phyloP scores from a whole-genome alignment of 2,329 filamentous ascomycete genomes.

The Phyllosticta citriasiana region DNA sequence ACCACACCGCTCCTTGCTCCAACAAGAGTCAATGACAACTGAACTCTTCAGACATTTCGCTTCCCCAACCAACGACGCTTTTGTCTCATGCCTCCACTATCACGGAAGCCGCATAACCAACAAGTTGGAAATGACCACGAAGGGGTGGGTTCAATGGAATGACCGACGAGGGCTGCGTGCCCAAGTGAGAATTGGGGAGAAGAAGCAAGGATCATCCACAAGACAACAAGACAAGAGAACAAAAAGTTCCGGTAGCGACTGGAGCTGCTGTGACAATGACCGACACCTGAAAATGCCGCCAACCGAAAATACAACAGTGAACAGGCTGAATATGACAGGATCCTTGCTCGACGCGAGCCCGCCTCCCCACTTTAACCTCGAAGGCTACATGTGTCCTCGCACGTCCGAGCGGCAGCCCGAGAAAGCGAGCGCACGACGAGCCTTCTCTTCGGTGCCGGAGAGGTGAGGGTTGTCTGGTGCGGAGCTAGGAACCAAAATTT shows the following conservation, averaged over 20 bases:
- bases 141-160: neutral
- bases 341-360: neutral
- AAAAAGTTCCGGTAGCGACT: neutral
- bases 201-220: neutral
- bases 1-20: neutral
- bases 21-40: neutral
- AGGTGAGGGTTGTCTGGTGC: neutral
- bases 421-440: slow-evolving; percentile 3
- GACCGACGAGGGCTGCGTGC: neutral
- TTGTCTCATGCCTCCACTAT: neutral
- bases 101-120: neutral
- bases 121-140: neutral
- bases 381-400: slow-evolving; percentile 9
- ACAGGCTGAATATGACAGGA: neutral
- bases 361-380: slow-evolving; percentile 26
- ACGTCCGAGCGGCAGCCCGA: neutral
- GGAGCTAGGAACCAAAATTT: neutral
- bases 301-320: neutral
- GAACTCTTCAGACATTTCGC: neutral
- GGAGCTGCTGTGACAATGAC: neutral
- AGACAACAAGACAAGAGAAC: neutral
- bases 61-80: neutral
- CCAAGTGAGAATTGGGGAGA: neutral
- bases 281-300: neutral
- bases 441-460: slow-evolving; percentile 13